Evolutionary conservation across 257 asterid genomes (phyloP).

Genomic region (Nicotiana attenuata): DNA sequence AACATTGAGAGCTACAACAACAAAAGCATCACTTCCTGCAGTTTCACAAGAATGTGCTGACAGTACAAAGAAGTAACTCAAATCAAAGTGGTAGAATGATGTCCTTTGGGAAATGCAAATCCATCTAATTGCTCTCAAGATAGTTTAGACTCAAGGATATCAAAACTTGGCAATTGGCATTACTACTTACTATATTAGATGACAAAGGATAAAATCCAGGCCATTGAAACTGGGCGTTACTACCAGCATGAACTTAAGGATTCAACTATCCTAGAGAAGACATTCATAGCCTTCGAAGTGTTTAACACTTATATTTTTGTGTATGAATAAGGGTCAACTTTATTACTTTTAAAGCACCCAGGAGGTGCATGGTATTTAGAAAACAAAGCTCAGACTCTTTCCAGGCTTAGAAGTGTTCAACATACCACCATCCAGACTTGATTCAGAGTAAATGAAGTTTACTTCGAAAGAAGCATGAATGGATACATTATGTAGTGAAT

Average conservation of each 20-base stretch:
- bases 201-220: background rate
- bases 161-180: background rate
- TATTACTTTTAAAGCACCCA: background rate
- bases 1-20: background rate
- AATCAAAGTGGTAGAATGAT: slow-evolving; percentile 1
- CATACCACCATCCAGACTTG: background rate
- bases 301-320: background rate
- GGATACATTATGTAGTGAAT: background rate
- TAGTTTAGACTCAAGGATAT: background rate
- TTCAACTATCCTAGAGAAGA: background rate
- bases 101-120: background rate
- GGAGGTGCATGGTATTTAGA: background rate
- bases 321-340: background rate
- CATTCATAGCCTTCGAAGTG: background rate
- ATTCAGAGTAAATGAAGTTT: background rate
- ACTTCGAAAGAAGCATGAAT: slow-evolving; percentile 6
- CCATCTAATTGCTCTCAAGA: background rate
- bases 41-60: background rate
- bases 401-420: background rate
- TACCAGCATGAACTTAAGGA: background rate
- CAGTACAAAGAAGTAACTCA: background rate
- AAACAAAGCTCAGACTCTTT: background rate
- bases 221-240: background rate
- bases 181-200: background rate
- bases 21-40: background rate